Conservation (phyloP, 176 grass and related monocot genomes). For the Neostapfia colusana region DNA sequence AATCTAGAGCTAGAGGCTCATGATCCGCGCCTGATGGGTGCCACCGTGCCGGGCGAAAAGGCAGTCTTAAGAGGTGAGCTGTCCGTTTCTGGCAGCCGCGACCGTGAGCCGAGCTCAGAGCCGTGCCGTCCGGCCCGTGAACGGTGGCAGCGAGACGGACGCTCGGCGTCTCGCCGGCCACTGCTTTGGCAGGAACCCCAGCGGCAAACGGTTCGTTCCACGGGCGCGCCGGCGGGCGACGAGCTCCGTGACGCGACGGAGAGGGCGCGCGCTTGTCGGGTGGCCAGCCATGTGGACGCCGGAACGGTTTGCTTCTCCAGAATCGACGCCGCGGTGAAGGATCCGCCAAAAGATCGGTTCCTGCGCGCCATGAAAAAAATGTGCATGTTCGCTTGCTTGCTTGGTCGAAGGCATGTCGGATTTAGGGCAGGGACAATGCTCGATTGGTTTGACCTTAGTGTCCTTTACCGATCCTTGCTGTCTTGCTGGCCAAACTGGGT, state of each 20-base stretch:
- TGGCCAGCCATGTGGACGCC: not conserved
- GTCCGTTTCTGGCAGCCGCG: not conserved
- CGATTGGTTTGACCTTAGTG: not conserved
- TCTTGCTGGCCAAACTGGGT: not conserved
- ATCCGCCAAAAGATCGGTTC: not conserved
- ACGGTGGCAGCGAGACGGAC: not conserved
- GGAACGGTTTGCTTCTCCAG: not conserved
- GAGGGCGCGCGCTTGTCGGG: not conserved
- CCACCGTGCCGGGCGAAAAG: not conserved
- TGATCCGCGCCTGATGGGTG: too few relatives aligned
- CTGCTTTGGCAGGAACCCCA: slow-evolving; percentile 18
- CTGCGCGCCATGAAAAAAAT: not conserved
- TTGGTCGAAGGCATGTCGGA: not conserved
- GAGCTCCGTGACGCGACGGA: not conserved
- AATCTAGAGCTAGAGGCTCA: not conserved
- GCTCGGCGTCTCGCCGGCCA: not conserved
- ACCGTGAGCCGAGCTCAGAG: not conserved
- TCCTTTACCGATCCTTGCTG: not conserved
- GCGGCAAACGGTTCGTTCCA: slow-evolving; percentile 3
- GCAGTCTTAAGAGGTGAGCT: too few relatives aligned
- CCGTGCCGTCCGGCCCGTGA: slow-evolving; percentile 35
- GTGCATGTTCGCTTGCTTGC: not conserved
- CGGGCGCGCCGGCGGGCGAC: not conserved
- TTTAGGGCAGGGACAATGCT: not conserved
- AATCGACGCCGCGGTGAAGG: not conserved